Evolutionary conservation across 371 early-diverging fungal genomes (phyloP), one percentile per base, ranked within the genome.

Genomic region (Apophysomyces elegans): DNA sequence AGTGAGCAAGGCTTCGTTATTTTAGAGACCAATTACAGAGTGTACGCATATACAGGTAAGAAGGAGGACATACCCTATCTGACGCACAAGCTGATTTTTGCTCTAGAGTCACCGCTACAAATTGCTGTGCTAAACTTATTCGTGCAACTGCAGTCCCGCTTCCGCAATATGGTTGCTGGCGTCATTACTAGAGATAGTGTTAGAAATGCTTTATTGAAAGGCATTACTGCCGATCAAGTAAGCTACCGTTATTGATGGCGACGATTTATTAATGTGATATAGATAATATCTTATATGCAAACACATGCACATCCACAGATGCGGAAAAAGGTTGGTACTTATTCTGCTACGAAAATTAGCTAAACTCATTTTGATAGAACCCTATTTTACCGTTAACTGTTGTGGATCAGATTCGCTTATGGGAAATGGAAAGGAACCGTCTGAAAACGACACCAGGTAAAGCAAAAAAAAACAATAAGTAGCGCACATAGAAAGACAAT

Each of bases 351-450:
- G 26, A 32, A 26, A 41, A 50, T 11, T 47, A n/a, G 18, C 37
- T 43, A 36, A 21, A 37, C 13, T 56, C 16, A 36, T 56, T 14
- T 57, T 56, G 35, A 7, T 70, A 88, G 81, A 76, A 78, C 4
- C 95, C 96, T 0, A 78, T 95, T n/a, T 70, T 99, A 54, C 99
- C 99, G 0, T 68, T 90, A 12, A 96, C 97, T 1, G 96, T 99
- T 4, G 87, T 95, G 0, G 99, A 98, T 80, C 99, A 99, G 78
- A 93, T 99, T 37, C 83, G 92, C 39, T 77, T 99, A 63, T 99
- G 99, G 99, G 99, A 99, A 76, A 89, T 92, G 79, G 99, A 99
- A 74, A 86, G 93, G 68, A 95, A 99, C 67, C 84, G 99, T 36
- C 79, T 99, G 26, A 78, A 83, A 9, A 83, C 88, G 5, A 77